Conservation (phyloP, 2,329 filamentous ascomycete genomes). For the Hymenoscyphus salicellus region DNA sequence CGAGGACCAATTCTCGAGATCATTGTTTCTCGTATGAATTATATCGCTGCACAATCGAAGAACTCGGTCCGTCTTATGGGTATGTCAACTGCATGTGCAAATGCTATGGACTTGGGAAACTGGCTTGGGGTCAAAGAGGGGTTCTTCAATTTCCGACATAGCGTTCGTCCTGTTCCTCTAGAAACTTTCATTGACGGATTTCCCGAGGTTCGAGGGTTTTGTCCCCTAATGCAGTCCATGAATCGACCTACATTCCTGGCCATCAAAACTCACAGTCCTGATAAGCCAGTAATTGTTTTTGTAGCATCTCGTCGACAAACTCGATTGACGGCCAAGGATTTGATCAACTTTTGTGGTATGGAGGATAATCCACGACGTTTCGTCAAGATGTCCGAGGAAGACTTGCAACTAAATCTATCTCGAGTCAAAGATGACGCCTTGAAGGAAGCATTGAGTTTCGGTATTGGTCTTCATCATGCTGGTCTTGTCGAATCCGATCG, state of each 20-base stretch:
- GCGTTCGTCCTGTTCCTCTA: slow-evolving; percentile 89
- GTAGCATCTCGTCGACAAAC: slow-evolving; percentile 95
- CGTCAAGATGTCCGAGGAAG: slow-evolving; percentile 90
- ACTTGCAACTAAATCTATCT: slow-evolving; percentile 80
- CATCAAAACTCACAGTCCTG: slow-evolving; percentile 92
- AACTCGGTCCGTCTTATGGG: slow-evolving; percentile 84
- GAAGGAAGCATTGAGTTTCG: slow-evolving; percentile 92
- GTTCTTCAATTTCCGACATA: slow-evolving; percentile 95
- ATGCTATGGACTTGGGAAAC: slow-evolving; percentile 88
- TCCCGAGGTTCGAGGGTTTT: slow-evolving; percentile 91
- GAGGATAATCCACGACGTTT: slow-evolving; percentile 95
- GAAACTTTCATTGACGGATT: slow-evolving; percentile 98
- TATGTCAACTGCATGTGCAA: slow-evolving; percentile 99
- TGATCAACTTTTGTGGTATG: slow-evolving; percentile 98
- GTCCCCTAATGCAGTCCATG: slow-evolving; percentile 98
- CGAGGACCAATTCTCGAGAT: slow-evolving; percentile 97
- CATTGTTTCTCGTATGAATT: slow-evolving; percentile 93
- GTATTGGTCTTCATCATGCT: slow-evolving; percentile 94
- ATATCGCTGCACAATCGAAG: slow-evolving; percentile 92
- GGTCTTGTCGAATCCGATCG: slow-evolving; percentile 94
- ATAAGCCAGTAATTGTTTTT: slow-evolving; percentile 97
- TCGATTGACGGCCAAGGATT: slow-evolving; percentile 86
- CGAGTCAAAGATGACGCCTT: slow-evolving; percentile 91
- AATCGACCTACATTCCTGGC: slow-evolving; percentile 94
- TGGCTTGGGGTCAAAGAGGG: slow-evolving; percentile 97